phyloP scores from a whole-genome alignment of 768 basidiomycete species.

The Dictyophora rubrovolvata region DNA sequence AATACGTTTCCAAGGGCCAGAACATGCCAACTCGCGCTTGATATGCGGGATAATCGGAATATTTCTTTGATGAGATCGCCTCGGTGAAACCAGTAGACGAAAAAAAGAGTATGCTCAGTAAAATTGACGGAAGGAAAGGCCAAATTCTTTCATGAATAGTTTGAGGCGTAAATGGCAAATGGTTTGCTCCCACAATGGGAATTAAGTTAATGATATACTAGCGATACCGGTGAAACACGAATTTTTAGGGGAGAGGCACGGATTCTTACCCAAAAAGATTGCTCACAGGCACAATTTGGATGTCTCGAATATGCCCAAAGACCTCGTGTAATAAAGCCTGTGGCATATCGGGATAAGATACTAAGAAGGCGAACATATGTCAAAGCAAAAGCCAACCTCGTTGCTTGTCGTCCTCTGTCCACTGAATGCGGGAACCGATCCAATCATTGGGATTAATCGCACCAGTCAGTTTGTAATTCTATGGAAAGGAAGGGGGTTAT shows the following conservation, averaged over 20 bases:
- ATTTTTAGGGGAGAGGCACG: not conserved
- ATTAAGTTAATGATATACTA: constrained; percentile 61
- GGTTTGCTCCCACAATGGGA: constrained; percentile 37
- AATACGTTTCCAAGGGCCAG: constrained; percentile 34
- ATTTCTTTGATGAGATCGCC: constrained; percentile 65
- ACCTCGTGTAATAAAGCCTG: constrained; percentile 75
- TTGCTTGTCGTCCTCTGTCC: constrained; percentile 55
- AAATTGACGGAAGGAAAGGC: constrained; percentile 44
- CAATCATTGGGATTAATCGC: constrained; percentile 40
- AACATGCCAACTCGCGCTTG: constrained; percentile 79
- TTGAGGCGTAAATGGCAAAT: constrained; percentile 16
- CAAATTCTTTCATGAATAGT: constrained; percentile 19
- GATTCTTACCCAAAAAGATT: constrained; percentile 66
- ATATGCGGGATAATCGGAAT: constrained; percentile 66
- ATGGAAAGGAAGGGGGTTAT: constrained; percentile 11
- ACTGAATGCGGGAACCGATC: constrained; percentile 53
- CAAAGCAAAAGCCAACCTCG: constrained; percentile 22
- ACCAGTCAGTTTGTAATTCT: constrained; percentile 55
- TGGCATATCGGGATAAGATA: not conserved
- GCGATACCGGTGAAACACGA: not conserved
- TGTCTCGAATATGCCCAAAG: constrained; percentile 84
- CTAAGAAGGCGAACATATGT: not conserved
- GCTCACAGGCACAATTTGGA: constrained; percentile 90
- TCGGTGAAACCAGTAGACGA: constrained; percentile 76
- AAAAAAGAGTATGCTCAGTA: constrained; percentile 62